Percentiles rank a stretch among this genome's conserved stretches.
phyloP scores from a whole-genome alignment of 352 stramenopile genomes.

The Globisporangium mamillatum region DNA sequence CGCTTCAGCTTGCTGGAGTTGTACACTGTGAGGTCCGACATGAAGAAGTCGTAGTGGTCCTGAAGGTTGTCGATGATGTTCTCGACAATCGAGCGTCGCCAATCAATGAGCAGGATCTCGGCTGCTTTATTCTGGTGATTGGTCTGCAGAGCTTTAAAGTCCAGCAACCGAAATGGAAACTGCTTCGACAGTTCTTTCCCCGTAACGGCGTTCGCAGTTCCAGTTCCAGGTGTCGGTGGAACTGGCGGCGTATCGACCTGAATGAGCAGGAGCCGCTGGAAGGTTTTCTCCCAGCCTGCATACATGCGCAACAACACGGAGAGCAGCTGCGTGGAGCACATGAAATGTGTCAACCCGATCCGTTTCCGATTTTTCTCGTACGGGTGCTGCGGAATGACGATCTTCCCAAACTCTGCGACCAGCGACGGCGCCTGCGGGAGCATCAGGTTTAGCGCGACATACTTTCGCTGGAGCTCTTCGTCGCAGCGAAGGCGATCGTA shows the following conservation, averaged over 20 bases:
- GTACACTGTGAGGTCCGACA: constrained; percentile 74
- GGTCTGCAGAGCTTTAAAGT: constrained; percentile 82
- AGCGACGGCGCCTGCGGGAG: constrained; percentile 23
- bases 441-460: constrained; percentile 63
- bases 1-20: constrained; percentile 49
- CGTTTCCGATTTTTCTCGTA: constrained; percentile 60
- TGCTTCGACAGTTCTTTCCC: constrained; percentile 42
- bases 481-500: constrained; percentile 58
- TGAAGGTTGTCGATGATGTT: constrained; percentile 93
- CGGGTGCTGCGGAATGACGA: constrained; percentile 66
- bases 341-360: constrained; percentile 47
- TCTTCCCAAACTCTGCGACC: constrained; percentile 66
- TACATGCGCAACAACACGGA: constrained; percentile 86
- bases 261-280: constrained; percentile 70
- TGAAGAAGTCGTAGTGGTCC: constrained; percentile 92
- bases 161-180: constrained; percentile 79
- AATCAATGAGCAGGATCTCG: constrained; percentile 83
- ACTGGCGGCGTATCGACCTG: constrained; percentile 37
- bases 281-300: constrained; percentile 88
- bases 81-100: constrained; percentile 87
- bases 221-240: background rate
- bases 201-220: background rate
- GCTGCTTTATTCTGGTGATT: constrained; percentile 72
- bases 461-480: constrained; percentile 60
- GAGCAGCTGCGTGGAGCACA: constrained; percentile 61